These are phyloP conservation scores for Lobosporangium transversale DNA, from an alignment of 192 early-diverging fungal species.

Conservation along the genomic window DNA sequence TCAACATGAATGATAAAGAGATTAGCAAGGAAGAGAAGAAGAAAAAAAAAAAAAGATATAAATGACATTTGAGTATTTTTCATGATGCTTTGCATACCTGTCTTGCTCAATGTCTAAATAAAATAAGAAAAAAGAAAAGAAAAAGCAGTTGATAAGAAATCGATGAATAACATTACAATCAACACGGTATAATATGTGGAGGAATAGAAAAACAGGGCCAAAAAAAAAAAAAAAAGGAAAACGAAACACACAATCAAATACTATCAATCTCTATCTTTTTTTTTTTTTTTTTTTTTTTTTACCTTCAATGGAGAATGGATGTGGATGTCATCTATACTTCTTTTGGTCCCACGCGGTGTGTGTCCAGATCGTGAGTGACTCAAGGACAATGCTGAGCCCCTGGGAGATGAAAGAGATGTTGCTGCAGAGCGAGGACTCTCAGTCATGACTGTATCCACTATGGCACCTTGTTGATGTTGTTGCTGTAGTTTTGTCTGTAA, in stretches of 20 bases:
- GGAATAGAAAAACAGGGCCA: too few species aligned
- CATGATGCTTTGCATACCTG: background rate
- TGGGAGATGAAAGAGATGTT: constrained; percentile 24
- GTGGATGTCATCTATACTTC: constrained; percentile 23
- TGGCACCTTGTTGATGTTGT: background rate
- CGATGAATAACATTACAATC: too few species aligned
- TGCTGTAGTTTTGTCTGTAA: constrained; percentile 46
- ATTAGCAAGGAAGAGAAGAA: background rate
- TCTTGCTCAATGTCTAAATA: background rate
- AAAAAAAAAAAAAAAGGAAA: too few species aligned
- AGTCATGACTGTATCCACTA: constrained; percentile 11
- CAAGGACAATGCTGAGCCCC: background rate
- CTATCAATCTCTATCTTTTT: too few species aligned
- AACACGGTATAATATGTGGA: too few species aligned
- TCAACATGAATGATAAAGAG: constrained; percentile 12
- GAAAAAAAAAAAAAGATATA: background rate
- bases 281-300: background rate
- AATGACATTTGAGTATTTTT: background rate
- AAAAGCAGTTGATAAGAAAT: background rate
- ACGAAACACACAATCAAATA: too few species aligned
- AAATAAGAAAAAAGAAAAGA: background rate
- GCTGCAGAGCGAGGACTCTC: constrained; percentile 31
- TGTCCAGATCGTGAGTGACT: constrained; percentile 5
- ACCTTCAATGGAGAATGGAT: constrained; percentile 19
- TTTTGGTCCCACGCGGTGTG: constrained; percentile 21